Conservation (phyloP, 202 grass and related monocot genomes). For the Panicum hallii region DNA sequence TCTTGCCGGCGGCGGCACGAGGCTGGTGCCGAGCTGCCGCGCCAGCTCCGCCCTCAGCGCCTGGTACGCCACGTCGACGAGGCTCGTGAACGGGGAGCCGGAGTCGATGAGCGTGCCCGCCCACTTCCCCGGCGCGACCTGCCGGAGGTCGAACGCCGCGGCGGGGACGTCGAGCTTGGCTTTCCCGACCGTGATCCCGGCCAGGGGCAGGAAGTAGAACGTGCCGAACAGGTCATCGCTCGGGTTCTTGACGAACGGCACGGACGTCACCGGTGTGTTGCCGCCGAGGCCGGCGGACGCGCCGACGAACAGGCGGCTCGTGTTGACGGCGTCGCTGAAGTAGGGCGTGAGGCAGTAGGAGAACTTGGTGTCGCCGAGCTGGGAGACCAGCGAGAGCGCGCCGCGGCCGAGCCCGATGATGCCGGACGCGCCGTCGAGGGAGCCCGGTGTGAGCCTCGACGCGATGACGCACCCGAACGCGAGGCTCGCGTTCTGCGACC, state of each 20-base stretch:
- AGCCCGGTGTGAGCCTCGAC: background rate
- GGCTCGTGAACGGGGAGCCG: background rate
- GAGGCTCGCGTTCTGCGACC: background rate
- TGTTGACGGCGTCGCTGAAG: background rate
- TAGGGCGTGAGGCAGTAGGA: constrained; percentile 45
- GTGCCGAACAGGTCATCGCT: background rate
- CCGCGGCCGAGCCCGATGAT: constrained; percentile 41
- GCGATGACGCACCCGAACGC: constrained; percentile 11
- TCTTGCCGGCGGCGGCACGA: background rate
- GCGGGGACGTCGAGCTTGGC: constrained; percentile 1
- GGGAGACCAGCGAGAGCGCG: constrained; percentile 7
- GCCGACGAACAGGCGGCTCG: constrained; percentile 39
- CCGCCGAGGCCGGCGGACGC: background rate
- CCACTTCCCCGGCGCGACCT: constrained; percentile 1
- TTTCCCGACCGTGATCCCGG: constrained; percentile 15
- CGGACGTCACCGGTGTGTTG: background rate
- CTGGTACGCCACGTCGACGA: constrained; percentile 17
- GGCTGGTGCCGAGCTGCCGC: constrained; percentile 7
- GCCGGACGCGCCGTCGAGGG: constrained; percentile 30
- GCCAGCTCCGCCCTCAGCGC: constrained; percentile 12
- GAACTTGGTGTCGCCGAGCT: constrained; percentile 37
- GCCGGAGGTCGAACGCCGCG: constrained; percentile 24
- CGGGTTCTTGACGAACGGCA: constrained; percentile 28
- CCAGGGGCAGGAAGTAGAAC: constrained; percentile 37
- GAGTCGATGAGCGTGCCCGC: constrained; percentile 16